Conservation (phyloP, 805 yeast genomes). For the Candida succiphila region DNA sequence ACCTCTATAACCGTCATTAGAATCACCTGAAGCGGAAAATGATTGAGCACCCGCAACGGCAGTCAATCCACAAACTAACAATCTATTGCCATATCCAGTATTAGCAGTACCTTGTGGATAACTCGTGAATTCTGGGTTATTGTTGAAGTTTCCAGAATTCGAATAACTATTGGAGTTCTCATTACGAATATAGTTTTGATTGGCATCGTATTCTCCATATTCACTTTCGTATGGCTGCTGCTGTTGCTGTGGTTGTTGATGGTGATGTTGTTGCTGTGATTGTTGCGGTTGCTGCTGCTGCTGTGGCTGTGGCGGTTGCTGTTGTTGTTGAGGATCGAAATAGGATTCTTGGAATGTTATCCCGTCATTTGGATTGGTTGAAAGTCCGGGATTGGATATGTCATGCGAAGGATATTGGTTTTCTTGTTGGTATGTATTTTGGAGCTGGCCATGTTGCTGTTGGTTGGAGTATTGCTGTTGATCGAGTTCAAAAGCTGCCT, state of each 20-base stretch:
- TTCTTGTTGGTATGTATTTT: too few relatives aligned
- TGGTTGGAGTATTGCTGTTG: too few relatives aligned
- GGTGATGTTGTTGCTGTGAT: background rate
- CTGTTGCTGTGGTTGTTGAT: slow-evolving; percentile 1
- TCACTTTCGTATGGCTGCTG: slow-evolving; percentile 1
- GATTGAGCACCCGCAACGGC: slow-evolving; percentile 22
- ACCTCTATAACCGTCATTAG: slow-evolving; percentile 11
- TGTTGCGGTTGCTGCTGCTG: slow-evolving; percentile 2
- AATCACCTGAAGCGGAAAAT: slow-evolving; percentile 3
- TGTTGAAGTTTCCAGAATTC: background rate
- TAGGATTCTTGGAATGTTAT: slow-evolving; percentile 4
- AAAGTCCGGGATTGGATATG: too few relatives aligned
- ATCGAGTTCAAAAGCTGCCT: too few relatives aligned
- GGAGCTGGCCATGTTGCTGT: too few relatives aligned
- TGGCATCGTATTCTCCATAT: too few relatives aligned
- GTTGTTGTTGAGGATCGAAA: slow-evolving; percentile 2
- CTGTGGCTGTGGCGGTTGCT: slow-evolving; percentile 2
- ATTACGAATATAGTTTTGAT: background rate
- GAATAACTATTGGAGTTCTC: background rate
- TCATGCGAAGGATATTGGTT: too few relatives aligned
- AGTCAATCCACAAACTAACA: slow-evolving; percentile 25
- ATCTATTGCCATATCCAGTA: slow-evolving; percentile 9
- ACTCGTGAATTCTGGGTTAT: background rate
- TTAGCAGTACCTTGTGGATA: slow-evolving; percentile 1
- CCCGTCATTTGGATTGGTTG: too few relatives aligned